Conservation (phyloP, 148 eudicot species). For the Vaccinium corymbosum region DNA sequence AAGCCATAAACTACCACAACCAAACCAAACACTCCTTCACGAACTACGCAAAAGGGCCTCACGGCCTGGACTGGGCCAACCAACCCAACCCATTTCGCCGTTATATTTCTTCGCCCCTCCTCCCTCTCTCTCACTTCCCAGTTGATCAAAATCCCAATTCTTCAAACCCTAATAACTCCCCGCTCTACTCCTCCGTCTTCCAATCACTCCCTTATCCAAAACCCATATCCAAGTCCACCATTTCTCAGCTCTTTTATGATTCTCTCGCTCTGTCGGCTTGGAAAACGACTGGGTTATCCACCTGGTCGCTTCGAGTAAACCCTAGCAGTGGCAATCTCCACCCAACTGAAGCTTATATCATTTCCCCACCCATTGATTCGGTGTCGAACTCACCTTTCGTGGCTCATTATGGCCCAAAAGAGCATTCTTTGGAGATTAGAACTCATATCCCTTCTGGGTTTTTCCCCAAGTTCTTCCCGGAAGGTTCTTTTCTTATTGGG, state of each 20-base stretch:
- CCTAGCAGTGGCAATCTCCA: conserved; percentile 94
- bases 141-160: background rate
- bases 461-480: conserved; percentile 39
- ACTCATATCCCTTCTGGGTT: conserved; percentile 50
- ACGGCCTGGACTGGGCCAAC: conserved; percentile 83
- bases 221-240: conserved; percentile 46
- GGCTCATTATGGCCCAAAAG: conserved; percentile 87
- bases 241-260: conserved; percentile 68
- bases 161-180: conserved; percentile 20
- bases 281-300: conserved; percentile 71
- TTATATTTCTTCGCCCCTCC: conserved; percentile 51
- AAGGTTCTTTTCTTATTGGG: conserved; percentile 66
- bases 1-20: conserved; percentile 60
- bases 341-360: conserved; percentile 85
- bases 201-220: conserved; percentile 47
- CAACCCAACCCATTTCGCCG: conserved; percentile 93
- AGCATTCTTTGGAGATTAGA: conserved; percentile 79
- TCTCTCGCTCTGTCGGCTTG: conserved; percentile 90
- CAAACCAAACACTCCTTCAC: conserved; percentile 84
- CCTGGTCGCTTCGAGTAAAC: conserved; percentile 88
- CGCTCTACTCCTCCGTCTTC: conserved; percentile 51
- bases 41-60: conserved; percentile 57
- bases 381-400: conserved; percentile 50
- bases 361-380: conserved; percentile 56
- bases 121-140: conserved; percentile 56